These are phyloP conservation scores for Plasmodium gallinaceum DNA, from an alignment of 169 alveolate species.

Conservation along the genomic window DNA sequence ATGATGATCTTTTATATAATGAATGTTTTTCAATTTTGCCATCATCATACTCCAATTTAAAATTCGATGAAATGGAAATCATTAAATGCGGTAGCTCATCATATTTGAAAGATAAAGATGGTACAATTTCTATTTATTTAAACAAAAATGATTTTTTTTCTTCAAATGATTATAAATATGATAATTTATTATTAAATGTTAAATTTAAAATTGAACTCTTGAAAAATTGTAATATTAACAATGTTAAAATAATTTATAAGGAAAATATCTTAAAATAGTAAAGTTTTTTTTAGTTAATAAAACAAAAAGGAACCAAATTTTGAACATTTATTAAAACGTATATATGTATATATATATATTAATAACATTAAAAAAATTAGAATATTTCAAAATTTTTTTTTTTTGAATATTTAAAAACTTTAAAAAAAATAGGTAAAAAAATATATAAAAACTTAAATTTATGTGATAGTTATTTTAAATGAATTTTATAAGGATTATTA, in stretches of 20 bases:
- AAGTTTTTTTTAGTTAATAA: not conserved
- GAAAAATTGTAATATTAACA: not conserved
- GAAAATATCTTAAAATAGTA: not conserved
- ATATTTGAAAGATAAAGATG: conserved; percentile 22
- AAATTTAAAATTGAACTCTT: conserved; percentile 19
- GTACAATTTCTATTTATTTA: conserved; percentile 15
- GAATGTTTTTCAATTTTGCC: conserved; percentile 45
- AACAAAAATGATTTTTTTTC: conserved; percentile 65
- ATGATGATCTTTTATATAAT: conserved; percentile 17
- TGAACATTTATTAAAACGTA: not conserved
- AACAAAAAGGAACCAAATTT: not conserved
- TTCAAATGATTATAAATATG: conserved; percentile 17
- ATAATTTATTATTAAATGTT: conserved; percentile 19
- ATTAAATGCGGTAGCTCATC: conserved; percentile 59
- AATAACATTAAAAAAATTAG: not conserved
- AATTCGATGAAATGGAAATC: conserved; percentile 27
- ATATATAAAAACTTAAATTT: too few species aligned
- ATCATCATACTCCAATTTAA: conserved; percentile 51
- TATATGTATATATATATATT: not conserved
- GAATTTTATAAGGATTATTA: too few species aligned
- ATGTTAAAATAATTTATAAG: conserved; percentile 10
- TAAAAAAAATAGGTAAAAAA: too few species aligned
- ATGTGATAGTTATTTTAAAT: too few species aligned
- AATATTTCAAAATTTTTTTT: not conserved
- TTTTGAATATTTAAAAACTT: too few species aligned